Evolutionary conservation across 306 rosid genomes (phyloP).

Genomic region (Pachyrhizus erosus): DNA sequence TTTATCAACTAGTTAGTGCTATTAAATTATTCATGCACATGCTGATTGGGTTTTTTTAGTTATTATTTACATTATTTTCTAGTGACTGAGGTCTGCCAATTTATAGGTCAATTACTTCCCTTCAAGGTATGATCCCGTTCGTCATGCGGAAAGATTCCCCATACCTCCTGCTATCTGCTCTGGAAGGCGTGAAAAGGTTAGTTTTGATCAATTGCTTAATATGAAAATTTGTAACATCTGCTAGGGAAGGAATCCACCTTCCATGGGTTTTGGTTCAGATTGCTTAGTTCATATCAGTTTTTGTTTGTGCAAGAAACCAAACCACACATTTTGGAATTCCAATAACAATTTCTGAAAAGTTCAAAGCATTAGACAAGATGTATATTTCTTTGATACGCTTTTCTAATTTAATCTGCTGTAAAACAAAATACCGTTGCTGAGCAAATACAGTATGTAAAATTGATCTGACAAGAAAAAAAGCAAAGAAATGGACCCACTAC

Average conservation of each 20-base stretch:
- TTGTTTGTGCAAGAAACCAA: slow-evolving; percentile 27
- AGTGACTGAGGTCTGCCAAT: slow-evolving; percentile 31
- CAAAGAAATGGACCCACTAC: background rate
- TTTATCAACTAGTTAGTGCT: slow-evolving; percentile 7
- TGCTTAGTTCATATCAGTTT: background rate
- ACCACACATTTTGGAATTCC: slow-evolving; percentile 12
- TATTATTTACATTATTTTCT: slow-evolving; percentile 21
- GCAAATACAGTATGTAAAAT: background rate
- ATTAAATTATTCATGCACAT: slow-evolving; percentile 15
- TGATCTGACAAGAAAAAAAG: background rate
- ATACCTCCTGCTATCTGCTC: slow-evolving; percentile 54
- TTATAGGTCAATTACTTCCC: slow-evolving; percentile 90
- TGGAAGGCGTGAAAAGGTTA: slow-evolving; percentile 86
- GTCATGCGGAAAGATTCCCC: slow-evolving; percentile 83
- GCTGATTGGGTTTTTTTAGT: slow-evolving; percentile 17
- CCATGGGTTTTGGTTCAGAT: background rate
- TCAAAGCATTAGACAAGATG: slow-evolving; percentile 1
- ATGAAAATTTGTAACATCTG: slow-evolving; percentile 10
- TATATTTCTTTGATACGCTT: background rate
- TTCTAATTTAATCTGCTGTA: background rate
- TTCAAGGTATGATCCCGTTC: slow-evolving; percentile 79
- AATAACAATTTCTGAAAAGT: background rate
- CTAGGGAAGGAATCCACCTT: slow-evolving; percentile 24
- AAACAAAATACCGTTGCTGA: background rate
- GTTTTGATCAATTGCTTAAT: slow-evolving; percentile 37